Evolutionary conservation across 73 alveolate species (phyloP).

Genomic region (Urostyla sp.): DNA sequence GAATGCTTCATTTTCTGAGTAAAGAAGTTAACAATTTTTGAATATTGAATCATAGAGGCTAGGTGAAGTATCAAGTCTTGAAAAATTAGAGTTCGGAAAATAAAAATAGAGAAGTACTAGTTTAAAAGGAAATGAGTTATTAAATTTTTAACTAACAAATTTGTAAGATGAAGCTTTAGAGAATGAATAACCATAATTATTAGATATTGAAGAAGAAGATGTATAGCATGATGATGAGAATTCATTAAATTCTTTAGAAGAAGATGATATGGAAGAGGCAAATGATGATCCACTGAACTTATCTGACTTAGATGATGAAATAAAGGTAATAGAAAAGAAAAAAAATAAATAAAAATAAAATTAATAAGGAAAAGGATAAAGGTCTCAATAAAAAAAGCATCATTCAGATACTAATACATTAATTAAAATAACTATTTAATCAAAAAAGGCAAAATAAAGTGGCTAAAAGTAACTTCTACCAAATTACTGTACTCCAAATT

Average conservation of each 20-base stretch:
- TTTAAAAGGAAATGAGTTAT: too few relatives aligned
- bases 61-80: too few relatives aligned
- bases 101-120: too few relatives aligned
- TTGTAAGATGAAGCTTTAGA: not conserved
- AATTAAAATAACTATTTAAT: slow-evolving; percentile 27
- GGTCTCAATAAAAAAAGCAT: not conserved
- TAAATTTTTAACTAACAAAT: too few relatives aligned
- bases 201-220: slow-evolving; percentile 50
- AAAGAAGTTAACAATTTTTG: too few relatives aligned
- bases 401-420: slow-evolving; percentile 12
- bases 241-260: not conserved
- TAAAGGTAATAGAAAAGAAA: not conserved
- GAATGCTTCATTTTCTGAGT: too few relatives aligned
- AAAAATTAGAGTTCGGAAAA: too few relatives aligned
- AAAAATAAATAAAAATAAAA: slow-evolving; percentile 3
- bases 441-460: slow-evolving; percentile 8
- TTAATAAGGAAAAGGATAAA: not conserved
- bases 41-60: too few relatives aligned
- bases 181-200: slow-evolving; percentile 31
- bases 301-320: slow-evolving; percentile 30
- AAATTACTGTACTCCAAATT: too few relatives aligned
- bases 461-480: not conserved
- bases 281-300: not conserved
- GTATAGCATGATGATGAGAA: not conserved
- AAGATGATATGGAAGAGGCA: slow-evolving; percentile 2